These are phyloP conservation scores for Wakefieldia striispora DNA, from an alignment of 768 basidiomycete genomes.

Conservation along the genomic window DNA sequence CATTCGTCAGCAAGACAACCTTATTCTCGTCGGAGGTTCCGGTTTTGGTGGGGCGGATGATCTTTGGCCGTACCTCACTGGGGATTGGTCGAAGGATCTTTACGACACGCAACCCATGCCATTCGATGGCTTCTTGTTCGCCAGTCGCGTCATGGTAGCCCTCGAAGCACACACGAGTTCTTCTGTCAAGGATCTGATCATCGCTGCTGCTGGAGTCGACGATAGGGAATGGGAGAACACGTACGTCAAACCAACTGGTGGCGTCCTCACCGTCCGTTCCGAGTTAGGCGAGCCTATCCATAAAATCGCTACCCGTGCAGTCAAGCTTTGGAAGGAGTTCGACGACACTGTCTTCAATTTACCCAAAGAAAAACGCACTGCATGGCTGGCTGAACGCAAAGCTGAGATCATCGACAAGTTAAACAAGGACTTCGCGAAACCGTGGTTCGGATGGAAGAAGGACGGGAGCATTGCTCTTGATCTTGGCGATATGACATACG, in stretches of 20 bases:
- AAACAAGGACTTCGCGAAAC: conserved; percentile 94
- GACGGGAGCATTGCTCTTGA: conserved; percentile 81
- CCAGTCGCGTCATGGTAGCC: conserved; percentile 97
- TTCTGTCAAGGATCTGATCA: conserved; percentile 95
- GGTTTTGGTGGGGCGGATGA: conserved; percentile 96
- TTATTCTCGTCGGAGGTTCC: conserved; percentile 88
- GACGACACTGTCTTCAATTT: conserved; percentile 95
- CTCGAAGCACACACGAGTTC: conserved; percentile 96
- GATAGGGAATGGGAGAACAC: conserved; percentile 94
- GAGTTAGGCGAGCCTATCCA: conserved; percentile 99
- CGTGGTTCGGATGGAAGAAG: conserved; percentile 98
- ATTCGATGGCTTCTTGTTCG: conserved; percentile 96
- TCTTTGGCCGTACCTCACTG: conserved; percentile 94
- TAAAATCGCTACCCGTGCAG: conserved; percentile 95
- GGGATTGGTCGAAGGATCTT: conserved; percentile 85
- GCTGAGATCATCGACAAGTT: conserved; percentile 89
- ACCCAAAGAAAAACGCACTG: conserved; percentile 90
- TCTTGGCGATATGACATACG: conserved; percentile 96
- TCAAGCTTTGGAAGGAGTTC: conserved; percentile 99
- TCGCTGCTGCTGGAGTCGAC: conserved; percentile 88
- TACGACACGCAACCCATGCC: conserved; percentile 95
- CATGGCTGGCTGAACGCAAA: conserved; percentile 85
- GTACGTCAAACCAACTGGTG: conserved; percentile 90
- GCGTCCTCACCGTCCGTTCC: conserved; percentile 93
- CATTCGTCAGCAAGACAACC: conserved; percentile 87